Base-by-base conservation (phyloP, 345 rosid species). In the Murraya paniculata region DNA sequence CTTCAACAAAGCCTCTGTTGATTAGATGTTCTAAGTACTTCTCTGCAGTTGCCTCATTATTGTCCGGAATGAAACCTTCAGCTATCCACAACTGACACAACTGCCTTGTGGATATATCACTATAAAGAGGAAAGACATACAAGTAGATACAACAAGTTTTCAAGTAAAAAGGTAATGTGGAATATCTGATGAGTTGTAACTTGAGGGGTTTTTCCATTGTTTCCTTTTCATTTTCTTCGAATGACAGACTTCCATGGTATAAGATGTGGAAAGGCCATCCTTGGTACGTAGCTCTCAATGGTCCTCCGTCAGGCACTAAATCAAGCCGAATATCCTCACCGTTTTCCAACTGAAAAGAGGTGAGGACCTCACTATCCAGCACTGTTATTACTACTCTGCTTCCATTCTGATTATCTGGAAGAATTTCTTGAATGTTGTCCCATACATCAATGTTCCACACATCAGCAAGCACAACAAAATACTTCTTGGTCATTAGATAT, bases 61-160 rank as follows among this genome's bases (percentile, higher is more conserved):
- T 71, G 27, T 71, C 62, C 0, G 21, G 25, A 31, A 53, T 71
- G 28, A 71, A 71, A 55, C 74, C 62, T 55, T 71, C 74, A 19
- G 62, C 74, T 30, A 71, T 71, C 62, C 74, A 71, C 62, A 71
- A 7, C 62, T 53, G 62, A 71, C 53, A 50, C 74, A 71, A 71
- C 6, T 71, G 61, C 62, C 74, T 31, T 5, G 74, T 71, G 74
- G 16, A 5, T 24, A 71, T 48, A n/a, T 48, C 60, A 28, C 6
- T 48, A 22, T 4, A 5, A 7, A 18, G 14, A 18, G 39, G 38
- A 28, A 71, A 53, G 27, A 22, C 62, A 31, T 39, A 5, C 5
- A 71, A 9, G 31, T 50, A 71, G n/a, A 71, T 1, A 18, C 21
- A 30, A 39, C 74, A 55, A 7, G 6, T 28, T 71, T 71, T 71